phyloP scores from a whole-genome alignment of 2,329 filamentous ascomycete genomes.

The Penicillium sp. region DNA sequence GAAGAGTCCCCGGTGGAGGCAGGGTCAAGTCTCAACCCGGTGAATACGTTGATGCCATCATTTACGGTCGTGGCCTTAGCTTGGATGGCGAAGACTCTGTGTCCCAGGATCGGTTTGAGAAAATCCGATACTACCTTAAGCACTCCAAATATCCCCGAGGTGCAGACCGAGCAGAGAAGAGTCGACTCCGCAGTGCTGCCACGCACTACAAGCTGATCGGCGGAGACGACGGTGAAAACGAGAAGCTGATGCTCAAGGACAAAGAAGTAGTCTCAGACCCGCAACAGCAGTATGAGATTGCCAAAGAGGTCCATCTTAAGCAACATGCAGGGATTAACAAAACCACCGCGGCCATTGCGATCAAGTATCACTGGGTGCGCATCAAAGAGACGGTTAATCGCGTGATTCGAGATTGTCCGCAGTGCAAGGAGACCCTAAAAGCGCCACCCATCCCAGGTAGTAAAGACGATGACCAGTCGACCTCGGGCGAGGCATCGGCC shows the following conservation, averaged over 20 bases:
- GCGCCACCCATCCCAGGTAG: conserved; percentile 41
- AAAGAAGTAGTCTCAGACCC: conserved; percentile 96
- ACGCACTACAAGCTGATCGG: conserved; percentile 84
- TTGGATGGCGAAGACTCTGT: conserved; percentile 75
- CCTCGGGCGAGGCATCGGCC: conserved; percentile 17
- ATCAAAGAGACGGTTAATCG: conserved; percentile 97
- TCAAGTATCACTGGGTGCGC: conserved; percentile 93
- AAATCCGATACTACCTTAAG: conserved; percentile 96
- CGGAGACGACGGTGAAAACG: conserved; percentile 49
- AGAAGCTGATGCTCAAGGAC: conserved; percentile 92
- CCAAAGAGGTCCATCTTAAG: conserved; percentile 68
- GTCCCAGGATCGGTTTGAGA: conserved; percentile 95
- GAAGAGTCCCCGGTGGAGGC: conserved; percentile 70
- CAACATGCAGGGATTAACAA: conserved; percentile 96
- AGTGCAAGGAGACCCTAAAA: conserved; percentile 80
- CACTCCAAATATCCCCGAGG: conserved; percentile 89
- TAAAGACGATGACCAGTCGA: conserved; percentile 28
- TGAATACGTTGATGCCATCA: conserved; percentile 70
- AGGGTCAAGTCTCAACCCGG: conserved; percentile 67
- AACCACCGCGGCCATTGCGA: conserved; percentile 88
- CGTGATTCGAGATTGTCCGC: conserved; percentile 84
- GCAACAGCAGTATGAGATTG: conserved; percentile 84
- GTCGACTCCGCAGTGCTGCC: conserved; percentile 83
- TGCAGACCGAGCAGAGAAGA: conserved; percentile 93
- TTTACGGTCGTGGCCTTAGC: conserved; percentile 65